These are phyloP conservation scores for Sechiopsis laciniata DNA, from an alignment of 306 rosid species.

Conservation along the genomic window DNA sequence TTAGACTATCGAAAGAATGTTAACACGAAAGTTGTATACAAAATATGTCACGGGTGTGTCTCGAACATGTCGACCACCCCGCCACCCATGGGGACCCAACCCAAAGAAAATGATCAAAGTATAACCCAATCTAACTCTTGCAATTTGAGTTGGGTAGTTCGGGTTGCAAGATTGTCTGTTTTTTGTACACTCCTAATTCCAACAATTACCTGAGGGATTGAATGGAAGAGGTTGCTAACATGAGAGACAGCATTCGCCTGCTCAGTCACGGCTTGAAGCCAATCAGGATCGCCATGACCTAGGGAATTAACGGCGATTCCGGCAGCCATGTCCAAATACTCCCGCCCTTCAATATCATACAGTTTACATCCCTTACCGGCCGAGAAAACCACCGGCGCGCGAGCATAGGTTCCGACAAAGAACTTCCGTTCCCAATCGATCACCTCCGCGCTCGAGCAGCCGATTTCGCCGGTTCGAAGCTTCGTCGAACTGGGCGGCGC, in stretches of 20 bases:
- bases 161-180: no score
- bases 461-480: not conserved
- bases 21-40: no score
- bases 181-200: no score
- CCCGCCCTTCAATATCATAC: conserved; percentile 66
- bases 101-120: no score
- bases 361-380: conserved; percentile 74
- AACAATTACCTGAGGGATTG: conserved; percentile 61
- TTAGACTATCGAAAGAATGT: no score
- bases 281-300: conserved; percentile 73
- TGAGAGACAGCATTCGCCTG: conserved; percentile 68
- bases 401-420: conserved; percentile 71
- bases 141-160: no score
- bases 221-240: conserved; percentile 67
- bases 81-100: no score
- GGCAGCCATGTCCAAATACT: conserved; percentile 61
- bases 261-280: conserved; percentile 62
- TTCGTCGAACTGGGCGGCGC: not conserved
- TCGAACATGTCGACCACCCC: no score
- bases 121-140: no score
- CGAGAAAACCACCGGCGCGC: conserved; percentile 63
- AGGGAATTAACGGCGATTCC: conserved; percentile 88
- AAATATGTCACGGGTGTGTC: no score
- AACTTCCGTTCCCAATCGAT: conserved; percentile 56
- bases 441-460: conserved; percentile 35